Conservation (phyloP, 139 green algal species). For the Bryopsis sp. region DNA sequence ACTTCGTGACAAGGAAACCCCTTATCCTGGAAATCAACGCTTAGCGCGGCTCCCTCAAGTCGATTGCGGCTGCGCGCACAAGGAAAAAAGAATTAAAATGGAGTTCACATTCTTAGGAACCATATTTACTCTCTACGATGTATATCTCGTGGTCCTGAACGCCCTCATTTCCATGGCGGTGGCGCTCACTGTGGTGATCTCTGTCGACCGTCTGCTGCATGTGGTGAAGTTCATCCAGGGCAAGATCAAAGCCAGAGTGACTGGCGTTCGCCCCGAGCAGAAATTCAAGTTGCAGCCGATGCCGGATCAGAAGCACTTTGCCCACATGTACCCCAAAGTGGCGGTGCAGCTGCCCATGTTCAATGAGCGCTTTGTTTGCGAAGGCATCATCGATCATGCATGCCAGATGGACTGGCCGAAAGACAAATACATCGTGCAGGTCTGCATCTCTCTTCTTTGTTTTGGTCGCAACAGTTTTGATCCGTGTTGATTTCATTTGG, state of each 20-base stretch:
- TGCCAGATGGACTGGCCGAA: slow-evolving; percentile 67
- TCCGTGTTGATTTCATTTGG: too few relatives aligned
- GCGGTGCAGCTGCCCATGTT: slow-evolving; percentile 94
- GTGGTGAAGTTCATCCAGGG: slow-evolving; percentile 4
- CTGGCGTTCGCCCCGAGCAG: neutral
- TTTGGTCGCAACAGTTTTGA: too few relatives aligned
- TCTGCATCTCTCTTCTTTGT: too few relatives aligned
- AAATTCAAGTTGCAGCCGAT: neutral
- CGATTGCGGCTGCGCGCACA: too few relatives aligned
- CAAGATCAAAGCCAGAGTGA: slow-evolving; percentile 1
- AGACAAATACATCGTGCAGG: slow-evolving; percentile 53
- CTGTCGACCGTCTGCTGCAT: slow-evolving; percentile 14
- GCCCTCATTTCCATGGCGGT: neutral
- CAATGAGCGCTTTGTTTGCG: slow-evolving; percentile 76
- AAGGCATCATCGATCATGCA: slow-evolving; percentile 67
- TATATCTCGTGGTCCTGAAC: slow-evolving; percentile 12
- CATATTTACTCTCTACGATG: too few relatives aligned
- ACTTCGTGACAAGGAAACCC: too few relatives aligned
- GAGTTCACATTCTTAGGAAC: too few relatives aligned
- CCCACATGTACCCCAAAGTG: slow-evolving; percentile 52
- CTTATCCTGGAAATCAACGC: too few relatives aligned
- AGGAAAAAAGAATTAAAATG: too few relatives aligned
- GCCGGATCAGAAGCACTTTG: neutral
- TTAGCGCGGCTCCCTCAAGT: too few relatives aligned
- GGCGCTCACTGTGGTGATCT: slow-evolving; percentile 8